These are phyloP conservation scores for Aspergillus luchuensis DNA, from an alignment of 2,329 filamentous ascomycete genomes.

Conservation along the genomic window DNA sequence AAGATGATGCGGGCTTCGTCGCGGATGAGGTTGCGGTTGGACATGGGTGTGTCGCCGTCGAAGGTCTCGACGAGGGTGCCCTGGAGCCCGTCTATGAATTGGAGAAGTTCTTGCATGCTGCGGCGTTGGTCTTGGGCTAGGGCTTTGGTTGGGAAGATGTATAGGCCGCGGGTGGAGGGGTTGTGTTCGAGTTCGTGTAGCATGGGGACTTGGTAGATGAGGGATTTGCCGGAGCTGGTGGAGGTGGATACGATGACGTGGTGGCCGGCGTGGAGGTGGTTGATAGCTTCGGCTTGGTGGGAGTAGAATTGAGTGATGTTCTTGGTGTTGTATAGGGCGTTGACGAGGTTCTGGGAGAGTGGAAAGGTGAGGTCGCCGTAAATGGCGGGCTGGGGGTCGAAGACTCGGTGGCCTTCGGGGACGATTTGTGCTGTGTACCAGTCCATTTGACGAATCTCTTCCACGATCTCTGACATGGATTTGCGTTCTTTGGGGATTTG, in stretches of 20 bases:
- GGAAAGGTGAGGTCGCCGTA: slow-evolving; percentile 83
- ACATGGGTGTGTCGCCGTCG: slow-evolving; percentile 90
- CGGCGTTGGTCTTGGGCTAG: slow-evolving; percentile 91
- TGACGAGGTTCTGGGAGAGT: slow-evolving; percentile 89
- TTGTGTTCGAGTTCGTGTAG: slow-evolving; percentile 83
- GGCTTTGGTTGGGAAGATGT: slow-evolving; percentile 97
- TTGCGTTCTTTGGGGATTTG: slow-evolving; percentile 79
- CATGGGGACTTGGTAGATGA: slow-evolving; percentile 97
- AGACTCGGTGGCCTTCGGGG: slow-evolving; percentile 86
- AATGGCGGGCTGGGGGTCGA: slow-evolving; percentile 78
- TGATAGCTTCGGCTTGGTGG: slow-evolving; percentile 93
- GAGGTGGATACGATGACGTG: slow-evolving; percentile 93
- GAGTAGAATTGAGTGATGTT: slow-evolving; percentile 84
- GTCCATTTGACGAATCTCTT: slow-evolving; percentile 75
- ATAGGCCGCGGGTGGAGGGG: slow-evolving; percentile 78
- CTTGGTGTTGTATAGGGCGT: slow-evolving; percentile 89
- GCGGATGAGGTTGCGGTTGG: slow-evolving; percentile 73
- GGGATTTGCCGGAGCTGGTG: slow-evolving; percentile 92
- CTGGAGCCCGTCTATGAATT: slow-evolving; percentile 76
- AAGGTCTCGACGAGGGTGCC: slow-evolving; percentile 85
- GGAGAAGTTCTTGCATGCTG: slow-evolving; percentile 80
- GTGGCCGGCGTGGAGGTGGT: slow-evolving; percentile 75
- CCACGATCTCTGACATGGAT: slow-evolving; percentile 78
- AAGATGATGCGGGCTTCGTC: slow-evolving; percentile 93
- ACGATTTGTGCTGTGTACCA: slow-evolving; percentile 96